phyloP scores from a whole-genome alignment of 345 rosid genomes.

The Hibiscus syriacus region DNA sequence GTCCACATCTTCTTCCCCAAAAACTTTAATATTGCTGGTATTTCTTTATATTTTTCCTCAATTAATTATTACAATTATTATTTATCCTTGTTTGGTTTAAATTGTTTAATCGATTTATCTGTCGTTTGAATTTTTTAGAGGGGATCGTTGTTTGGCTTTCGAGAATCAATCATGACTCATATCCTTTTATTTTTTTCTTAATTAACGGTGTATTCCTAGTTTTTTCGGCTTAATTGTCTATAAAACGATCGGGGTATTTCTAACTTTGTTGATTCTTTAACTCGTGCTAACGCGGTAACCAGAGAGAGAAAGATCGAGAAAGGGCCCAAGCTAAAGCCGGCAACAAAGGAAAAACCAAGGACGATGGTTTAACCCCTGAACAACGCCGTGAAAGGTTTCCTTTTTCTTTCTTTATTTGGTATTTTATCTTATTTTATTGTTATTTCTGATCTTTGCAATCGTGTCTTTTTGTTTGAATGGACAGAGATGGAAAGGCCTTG shows the following conservation, averaged over 20 bases:
- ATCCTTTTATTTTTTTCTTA: constrained; percentile 38
- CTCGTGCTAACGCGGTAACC: constrained; percentile 56
- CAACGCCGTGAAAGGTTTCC: constrained; percentile 83
- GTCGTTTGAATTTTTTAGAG: constrained; percentile 5
- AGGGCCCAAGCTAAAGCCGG: constrained; percentile 52
- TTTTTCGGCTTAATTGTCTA: neutral
- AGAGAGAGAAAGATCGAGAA: constrained; percentile 83
- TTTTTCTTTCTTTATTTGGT: neutral
- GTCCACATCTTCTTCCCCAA: no score
- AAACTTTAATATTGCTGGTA: neutral
- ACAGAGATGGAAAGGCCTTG: constrained; percentile 79
- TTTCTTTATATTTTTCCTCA: neutral
- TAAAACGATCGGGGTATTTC: neutral
- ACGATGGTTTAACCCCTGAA: constrained; percentile 68
- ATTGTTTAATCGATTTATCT: neutral
- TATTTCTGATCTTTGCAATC: neutral
- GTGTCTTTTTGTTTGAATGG: neutral
- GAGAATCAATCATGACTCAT: constrained; percentile 46
- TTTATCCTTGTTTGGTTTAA: neutral
- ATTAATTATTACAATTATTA: no score
- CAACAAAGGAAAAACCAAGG: constrained; percentile 33
- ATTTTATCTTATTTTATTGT: neutral
- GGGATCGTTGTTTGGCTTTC: constrained; percentile 3
- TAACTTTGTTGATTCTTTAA: constrained; percentile 24
- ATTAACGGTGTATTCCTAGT: neutral